phyloP scores from a whole-genome alignment of 139 green algal genomes.

The Asterochloris sp. region DNA sequence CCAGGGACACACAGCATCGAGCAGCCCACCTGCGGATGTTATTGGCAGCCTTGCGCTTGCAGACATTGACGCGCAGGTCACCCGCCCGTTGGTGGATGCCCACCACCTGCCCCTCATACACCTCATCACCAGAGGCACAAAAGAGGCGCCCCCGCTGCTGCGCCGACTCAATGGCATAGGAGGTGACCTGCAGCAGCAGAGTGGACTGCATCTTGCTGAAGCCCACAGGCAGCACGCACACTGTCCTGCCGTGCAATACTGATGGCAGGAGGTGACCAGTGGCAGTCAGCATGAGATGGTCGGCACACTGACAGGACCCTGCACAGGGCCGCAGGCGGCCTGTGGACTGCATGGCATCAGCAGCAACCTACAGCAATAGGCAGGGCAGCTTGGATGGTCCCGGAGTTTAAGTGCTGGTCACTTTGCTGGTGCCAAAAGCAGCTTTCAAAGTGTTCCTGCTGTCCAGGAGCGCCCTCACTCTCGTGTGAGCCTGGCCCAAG shows the following conservation, averaged over 20 bases:
- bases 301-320: too few relatives aligned
- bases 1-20: not conserved
- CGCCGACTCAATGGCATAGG: conserved; percentile 85
- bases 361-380: too few relatives aligned
- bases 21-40: conserved; percentile 55
- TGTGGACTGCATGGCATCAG: too few relatives aligned
- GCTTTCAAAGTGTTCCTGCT: not conserved
- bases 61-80: conserved; percentile 96
- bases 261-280: too few relatives aligned
- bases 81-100: conserved; percentile 92
- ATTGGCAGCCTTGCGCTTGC: conserved; percentile 94
- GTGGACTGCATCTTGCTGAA: not conserved
- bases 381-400: too few relatives aligned
- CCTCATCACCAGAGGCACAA: conserved; percentile 72
- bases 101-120: conserved; percentile 93
- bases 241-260: too few relatives aligned
- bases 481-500: too few relatives aligned
- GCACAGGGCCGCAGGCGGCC: too few relatives aligned
- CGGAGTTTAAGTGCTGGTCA: too few relatives aligned
- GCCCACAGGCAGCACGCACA: not conserved
- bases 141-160: conserved; percentile 94
- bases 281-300: too few relatives aligned
- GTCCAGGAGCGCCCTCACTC: too few relatives aligned
- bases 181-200: not conserved
- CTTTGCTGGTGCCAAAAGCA: not conserved